These are phyloP conservation scores for Suillus occidentalis DNA, from an alignment of 768 basidiomycete species.

Conservation along the genomic window DNA sequence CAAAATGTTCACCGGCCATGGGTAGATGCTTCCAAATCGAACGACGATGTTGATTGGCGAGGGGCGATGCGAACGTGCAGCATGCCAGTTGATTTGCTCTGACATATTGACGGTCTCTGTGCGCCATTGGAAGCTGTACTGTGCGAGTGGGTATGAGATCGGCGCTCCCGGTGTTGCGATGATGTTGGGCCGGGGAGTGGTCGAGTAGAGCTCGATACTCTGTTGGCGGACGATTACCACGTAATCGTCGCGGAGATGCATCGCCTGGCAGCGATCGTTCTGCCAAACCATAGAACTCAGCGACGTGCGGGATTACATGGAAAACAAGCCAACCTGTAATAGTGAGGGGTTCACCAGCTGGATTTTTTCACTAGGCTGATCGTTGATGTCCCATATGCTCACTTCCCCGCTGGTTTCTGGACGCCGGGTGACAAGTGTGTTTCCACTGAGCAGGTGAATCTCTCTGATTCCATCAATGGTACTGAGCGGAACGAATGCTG, in stretches of 20 bases:
- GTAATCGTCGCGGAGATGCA: conserved; percentile 43
- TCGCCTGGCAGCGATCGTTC: conserved; percentile 42
- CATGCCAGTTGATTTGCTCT: conserved; percentile 30
- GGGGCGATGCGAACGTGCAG: conserved; percentile 13
- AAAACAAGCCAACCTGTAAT: conserved; percentile 27
- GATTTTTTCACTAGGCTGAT: conserved; percentile 27
- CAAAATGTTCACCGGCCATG: conserved; percentile 71
- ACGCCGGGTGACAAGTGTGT: conserved; percentile 39
- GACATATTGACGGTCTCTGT: conserved; percentile 50
- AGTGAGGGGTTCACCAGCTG: conserved; percentile 38
- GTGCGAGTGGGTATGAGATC: conserved; percentile 44
- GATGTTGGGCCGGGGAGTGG: conserved; percentile 25
- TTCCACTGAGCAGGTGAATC: conserved; percentile 37
- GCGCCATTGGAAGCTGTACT: conserved; percentile 55
- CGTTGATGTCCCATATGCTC: conserved; percentile 37
- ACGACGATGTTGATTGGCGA: conserved; percentile 51
- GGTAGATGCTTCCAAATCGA: conserved; percentile 59
- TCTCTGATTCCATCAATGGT: conserved; percentile 34
- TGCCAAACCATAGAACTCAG: conserved; percentile 17
- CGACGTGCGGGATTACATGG: neutral
- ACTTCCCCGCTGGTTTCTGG: conserved; percentile 29
- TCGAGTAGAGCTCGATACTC: conserved; percentile 44
- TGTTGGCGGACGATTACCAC: conserved; percentile 45
- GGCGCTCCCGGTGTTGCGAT: conserved; percentile 16
- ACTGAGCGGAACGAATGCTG: conserved; percentile 36